A percentile compares a stretch with the other conserved stretches of the same genome.
Conservation (phyloP, 768 basidiomycete species). For the Asterophora lycoperdoides region DNA sequence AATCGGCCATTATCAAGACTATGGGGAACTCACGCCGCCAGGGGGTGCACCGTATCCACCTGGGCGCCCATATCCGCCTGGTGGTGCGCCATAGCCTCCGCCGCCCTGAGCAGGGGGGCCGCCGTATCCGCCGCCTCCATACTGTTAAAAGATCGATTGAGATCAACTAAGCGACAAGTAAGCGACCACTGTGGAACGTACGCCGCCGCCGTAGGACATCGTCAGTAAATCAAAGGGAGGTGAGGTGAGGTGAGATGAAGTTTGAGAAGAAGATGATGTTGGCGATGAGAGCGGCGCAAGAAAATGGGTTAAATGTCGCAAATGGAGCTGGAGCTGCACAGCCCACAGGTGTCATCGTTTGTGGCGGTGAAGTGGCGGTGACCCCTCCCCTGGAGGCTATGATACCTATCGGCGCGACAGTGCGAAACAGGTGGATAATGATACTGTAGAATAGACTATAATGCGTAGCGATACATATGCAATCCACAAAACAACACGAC, state of each 20-base stretch:
- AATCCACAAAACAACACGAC: slow-evolving; percentile 6
- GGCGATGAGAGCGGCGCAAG: neutral
- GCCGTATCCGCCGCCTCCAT: slow-evolving; percentile 18
- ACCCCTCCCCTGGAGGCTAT: no score
- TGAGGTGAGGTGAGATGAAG: neutral
- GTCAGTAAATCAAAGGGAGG: neutral
- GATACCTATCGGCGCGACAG: neutral
- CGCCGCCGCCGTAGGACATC: slow-evolving; percentile 38
- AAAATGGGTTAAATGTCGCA: neutral
- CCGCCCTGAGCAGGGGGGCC: slow-evolving; percentile 17
- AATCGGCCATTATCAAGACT: no score
- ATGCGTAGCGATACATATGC: slow-evolving; percentile 12
- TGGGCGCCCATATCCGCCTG: slow-evolving; percentile 21
- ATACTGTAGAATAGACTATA: neutral
- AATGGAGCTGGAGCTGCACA: slow-evolving; percentile 4
- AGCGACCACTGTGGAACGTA: slow-evolving; percentile 5
- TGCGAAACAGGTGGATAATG: neutral
- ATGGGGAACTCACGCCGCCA: slow-evolving; percentile 13
- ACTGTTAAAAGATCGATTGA: slow-evolving; percentile 4
- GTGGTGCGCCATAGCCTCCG: slow-evolving; percentile 20
- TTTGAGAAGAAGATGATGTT: neutral
- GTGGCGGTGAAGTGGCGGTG: no score
- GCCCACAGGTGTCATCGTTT: neutral
- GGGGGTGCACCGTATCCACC: slow-evolving; percentile 21
- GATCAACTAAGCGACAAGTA: neutral